Conservation (phyloP, 306 rosid species). For the Fagus sylvatica region DNA sequence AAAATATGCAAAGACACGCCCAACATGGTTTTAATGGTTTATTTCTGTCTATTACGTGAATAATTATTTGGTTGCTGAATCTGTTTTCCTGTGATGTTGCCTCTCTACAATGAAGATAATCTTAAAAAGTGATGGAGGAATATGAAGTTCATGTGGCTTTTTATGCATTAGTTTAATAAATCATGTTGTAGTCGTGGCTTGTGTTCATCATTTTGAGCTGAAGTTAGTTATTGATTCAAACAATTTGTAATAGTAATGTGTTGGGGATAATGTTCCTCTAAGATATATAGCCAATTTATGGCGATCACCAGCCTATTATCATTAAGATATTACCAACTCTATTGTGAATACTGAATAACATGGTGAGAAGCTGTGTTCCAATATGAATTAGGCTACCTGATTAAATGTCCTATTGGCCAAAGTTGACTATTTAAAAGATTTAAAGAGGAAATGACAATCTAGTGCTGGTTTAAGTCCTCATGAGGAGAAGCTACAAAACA, state of each 20-base stretch:
- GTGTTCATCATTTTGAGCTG: neutral
- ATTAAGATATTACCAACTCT: neutral
- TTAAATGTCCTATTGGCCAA: neutral
- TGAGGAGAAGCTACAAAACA: neutral
- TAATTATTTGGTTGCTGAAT: neutral
- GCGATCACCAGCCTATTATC: neutral
- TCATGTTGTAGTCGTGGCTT: neutral
- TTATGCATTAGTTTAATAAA: neutral
- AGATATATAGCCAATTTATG: too few species aligned
- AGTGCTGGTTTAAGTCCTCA: neutral
- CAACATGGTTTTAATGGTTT: neutral
- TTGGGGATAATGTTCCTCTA: neutral
- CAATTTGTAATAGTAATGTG: neutral
- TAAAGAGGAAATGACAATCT: neutral
- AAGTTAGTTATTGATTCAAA: neutral
- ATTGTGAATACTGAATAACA: too few species aligned
- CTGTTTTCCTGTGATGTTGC: neutral
- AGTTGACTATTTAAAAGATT: neutral
- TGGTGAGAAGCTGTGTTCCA: neutral
- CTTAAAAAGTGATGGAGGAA: neutral
- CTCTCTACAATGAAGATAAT: neutral
- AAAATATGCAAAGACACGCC: neutral
- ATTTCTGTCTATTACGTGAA: neutral
- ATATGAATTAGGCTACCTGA: neutral
- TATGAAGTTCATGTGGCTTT: neutral